Evolutionary conservation across 495 filamentous ascomycete species (phyloP), one percentile per base, ranked within the genome.

Genomic region (Hypoxylon perforatum): DNA sequence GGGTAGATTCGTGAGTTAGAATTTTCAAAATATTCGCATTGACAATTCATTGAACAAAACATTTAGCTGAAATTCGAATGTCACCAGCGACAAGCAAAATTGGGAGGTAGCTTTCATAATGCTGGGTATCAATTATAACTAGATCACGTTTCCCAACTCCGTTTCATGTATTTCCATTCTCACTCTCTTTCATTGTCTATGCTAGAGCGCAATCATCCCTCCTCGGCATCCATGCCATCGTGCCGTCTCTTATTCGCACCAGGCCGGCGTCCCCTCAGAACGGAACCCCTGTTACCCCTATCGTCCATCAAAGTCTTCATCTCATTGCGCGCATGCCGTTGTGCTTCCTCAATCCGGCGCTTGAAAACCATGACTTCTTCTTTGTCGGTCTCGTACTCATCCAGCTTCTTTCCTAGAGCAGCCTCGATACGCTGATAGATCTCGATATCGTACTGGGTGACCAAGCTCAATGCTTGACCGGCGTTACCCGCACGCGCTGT

Each of bases 401-500:
- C 71, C 57, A 96, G 76, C 75, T 94, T 87, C 77, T 86, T 90
- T 15, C 90, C 90, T 18, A 99, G 78, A 0, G 93, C 92, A 1
- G 83, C 81, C 76, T 99, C 95, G 38, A 97, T 96, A 9, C 96
- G 77, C 69, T 91, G 78, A 79, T 85, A 97, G 4, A 97, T 80
- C 73, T 98, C 95, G 23, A 96, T 72, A 69, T 98, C 95, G 61
- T 97, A 98, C 73, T 99, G 95, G 3, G 91, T 96, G 2, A 94
- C 88, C 8, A 98, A 76, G 22, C 82, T 89, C 39, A 97, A 84
- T 1, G 93, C 92, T 30, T 90, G 82, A n/a, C 94, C 94, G 21
- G 86, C 88, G 71, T 92, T 92, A 12, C 94, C 94, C 0, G 95
- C 94, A 76, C 95, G 85, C 0, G 95, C 95, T 0, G 95, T 99